Evolutionary conservation across 2,329 filamentous ascomycete genomes (phyloP).

Genomic region (Colletotrichum lentis): DNA sequence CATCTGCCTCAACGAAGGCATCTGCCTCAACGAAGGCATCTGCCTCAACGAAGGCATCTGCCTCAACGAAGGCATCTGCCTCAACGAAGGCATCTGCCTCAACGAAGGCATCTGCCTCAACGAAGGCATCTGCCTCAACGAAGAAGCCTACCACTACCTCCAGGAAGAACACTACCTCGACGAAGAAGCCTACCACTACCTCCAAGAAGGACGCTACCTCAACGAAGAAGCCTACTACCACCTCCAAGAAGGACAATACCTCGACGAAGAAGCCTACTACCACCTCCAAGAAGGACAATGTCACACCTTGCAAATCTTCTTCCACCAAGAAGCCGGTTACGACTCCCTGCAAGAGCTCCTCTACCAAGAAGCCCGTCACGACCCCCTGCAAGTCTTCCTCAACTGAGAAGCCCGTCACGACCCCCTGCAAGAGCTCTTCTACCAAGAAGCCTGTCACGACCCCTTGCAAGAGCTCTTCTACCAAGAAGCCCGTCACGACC

Average conservation of each 20-base stretch:
- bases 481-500: background rate
- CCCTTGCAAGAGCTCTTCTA: no score
- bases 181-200: background rate
- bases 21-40: background rate
- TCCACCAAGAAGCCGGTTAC: background rate
- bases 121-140: background rate
- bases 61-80: no score
- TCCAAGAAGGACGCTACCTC: background rate
- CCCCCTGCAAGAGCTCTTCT: no score
- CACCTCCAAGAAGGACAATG: background rate
- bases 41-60: no score
- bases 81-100: background rate
- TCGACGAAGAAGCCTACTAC: background rate
- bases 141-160: background rate
- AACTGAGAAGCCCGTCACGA: no score
- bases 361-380: no score
- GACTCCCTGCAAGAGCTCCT: no score
- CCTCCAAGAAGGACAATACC: background rate
- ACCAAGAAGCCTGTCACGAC: no score
- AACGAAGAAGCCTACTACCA: background rate
- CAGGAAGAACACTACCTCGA: background rate
- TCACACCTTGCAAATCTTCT: background rate
- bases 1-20: background rate
- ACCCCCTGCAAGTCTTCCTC: no score
- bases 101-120: background rate